Base-by-base conservation (phyloP, 768 basidiomycete species). In the Lentinula edodes region DNA sequence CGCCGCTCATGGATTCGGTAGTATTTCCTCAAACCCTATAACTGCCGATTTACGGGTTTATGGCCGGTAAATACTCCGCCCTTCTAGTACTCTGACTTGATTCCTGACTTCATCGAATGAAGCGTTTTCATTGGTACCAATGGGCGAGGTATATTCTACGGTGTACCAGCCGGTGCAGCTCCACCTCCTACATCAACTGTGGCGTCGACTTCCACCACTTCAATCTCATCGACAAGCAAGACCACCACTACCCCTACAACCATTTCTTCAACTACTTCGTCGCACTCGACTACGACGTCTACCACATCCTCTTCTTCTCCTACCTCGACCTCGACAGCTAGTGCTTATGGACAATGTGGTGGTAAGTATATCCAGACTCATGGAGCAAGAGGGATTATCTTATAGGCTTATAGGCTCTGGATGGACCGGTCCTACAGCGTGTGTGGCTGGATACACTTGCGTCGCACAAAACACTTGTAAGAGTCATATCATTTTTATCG, bases 101-200 rank as follows among this genome's bases (percentile, higher is more conserved):
- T 3, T 3, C 28, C 23, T 46, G 15, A 50, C 38, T 15, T 10
- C 45, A 6, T 53, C 20, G n/a, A 51, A 74, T 32, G n/a, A 51
- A 74, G 75, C 15, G 75, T 75, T 2, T 76, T 75, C 63, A 71
- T 76, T 46, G 74, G 74, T 1, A 76, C 74, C 10, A 75, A 75
- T 61, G 75, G 74, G 23, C 72, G 75, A 34, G 74, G 72, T 18
- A 73, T 73, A 43, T 73, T 71, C 64, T 72, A 71, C 50, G 72
- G 62, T 16, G 61, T 65, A 32, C 60, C 58, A 43, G n/a, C 52
- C 3, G 62, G 62, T 16, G 41, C 62, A 16, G 62, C 50, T 9
- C 58, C 62, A 13, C 38, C 64, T 18, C 41, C 62, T 45, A 64
- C 64, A 1, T 39, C 64, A 5, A 62, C 66, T 42, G 20, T 39